These are phyloP conservation scores for Casuarina cunninghamiana DNA, from an alignment of 306 rosid species.

Conservation along the genomic window DNA sequence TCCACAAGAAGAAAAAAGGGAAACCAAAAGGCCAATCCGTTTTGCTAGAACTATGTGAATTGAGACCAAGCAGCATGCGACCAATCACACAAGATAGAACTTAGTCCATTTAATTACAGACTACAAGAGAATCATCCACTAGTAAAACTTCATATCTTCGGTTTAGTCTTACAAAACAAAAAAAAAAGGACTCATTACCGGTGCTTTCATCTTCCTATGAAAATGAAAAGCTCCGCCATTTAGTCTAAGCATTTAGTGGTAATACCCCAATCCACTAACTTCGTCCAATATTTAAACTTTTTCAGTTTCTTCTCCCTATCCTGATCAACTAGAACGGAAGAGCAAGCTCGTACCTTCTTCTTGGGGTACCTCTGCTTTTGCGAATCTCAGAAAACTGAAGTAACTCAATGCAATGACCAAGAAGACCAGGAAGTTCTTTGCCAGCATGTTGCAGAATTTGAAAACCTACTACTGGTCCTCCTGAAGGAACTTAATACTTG, in stretches of 20 bases:
- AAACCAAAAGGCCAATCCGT: neutral
- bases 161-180: neutral
- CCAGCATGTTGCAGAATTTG: constrained; percentile 36
- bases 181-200: neutral
- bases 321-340: constrained; percentile 5
- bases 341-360: constrained; percentile 50
- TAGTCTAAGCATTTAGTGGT: neutral
- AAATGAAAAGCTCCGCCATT: neutral
- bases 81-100: neutral
- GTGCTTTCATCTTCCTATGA: neutral
- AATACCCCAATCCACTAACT: neutral
- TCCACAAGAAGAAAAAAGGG: neutral
- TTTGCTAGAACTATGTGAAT: neutral
- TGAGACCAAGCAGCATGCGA: neutral
- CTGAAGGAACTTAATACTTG: neutral
- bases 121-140: neutral
- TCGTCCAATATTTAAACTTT: constrained; percentile 14
- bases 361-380: constrained; percentile 50
- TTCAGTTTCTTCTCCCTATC: constrained; percentile 11
- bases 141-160: neutral
- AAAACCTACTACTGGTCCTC: neutral
- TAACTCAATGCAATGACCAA: constrained; percentile 35
- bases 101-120: neutral
- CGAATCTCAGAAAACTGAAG: constrained; percentile 44
- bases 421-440: constrained; percentile 26